phyloP scores from a whole-genome alignment of 2,329 filamentous ascomycete species.

The Diaporthe aspalathi region DNA sequence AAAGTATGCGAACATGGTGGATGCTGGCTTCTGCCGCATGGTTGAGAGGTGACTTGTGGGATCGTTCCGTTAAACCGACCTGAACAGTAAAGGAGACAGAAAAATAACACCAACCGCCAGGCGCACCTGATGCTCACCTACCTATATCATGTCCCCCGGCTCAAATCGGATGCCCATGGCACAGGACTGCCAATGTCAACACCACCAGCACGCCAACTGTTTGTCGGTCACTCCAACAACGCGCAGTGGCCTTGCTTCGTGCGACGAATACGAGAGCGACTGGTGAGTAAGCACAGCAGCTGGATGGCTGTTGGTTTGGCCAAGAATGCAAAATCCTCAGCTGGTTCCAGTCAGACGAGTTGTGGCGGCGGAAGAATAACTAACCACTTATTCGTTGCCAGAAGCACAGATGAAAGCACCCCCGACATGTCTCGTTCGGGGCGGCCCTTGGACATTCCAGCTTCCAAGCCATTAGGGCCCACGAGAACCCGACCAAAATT shows the following conservation, averaged over 20 bases:
- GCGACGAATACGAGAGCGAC: background rate
- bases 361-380: background rate
- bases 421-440: slow-evolving; percentile 3
- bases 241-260: background rate
- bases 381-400: background rate
- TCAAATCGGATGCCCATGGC: too few relatives aligned
- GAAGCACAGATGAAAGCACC: background rate
- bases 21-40: background rate
- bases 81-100: too few relatives aligned
- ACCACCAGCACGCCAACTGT: background rate
- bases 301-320: background rate
- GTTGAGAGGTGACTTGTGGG: background rate
- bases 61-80: too few relatives aligned
- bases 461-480: background rate
- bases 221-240: background rate
- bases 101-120: too few relatives aligned
- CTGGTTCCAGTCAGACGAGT: background rate
- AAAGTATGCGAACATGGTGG: background rate
- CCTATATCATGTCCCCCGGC: too few relatives aligned
- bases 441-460: slow-evolving; percentile 14
- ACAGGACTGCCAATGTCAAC: background rate
- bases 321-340: background rate
- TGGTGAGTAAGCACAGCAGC: background rate
- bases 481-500: background rate
- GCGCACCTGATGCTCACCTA: too few relatives aligned